Conservation (phyloP, 1,284 basidiomycete species). For the Trichosporon ovoides region DNA sequence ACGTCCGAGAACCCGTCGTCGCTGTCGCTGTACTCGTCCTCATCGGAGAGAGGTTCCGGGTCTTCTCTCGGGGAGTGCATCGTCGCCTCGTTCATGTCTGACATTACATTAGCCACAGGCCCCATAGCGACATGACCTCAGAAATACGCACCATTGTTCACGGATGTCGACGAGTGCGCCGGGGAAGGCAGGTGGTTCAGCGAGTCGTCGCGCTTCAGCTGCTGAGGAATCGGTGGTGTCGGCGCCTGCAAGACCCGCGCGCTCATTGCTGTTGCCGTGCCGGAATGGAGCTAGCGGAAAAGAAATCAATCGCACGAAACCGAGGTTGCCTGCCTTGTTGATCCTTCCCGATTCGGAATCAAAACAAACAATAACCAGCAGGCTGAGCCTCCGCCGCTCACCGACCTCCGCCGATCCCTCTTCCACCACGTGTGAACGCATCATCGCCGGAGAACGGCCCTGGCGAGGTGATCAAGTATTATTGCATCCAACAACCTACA, state of each 20-base stretch:
- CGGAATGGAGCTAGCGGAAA: background rate
- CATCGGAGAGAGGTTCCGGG: background rate
- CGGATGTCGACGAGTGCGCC: background rate
- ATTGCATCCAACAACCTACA: slow-evolving; percentile 6
- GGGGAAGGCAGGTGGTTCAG: background rate
- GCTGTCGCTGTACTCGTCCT: slow-evolving; percentile 5
- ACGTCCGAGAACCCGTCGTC: slow-evolving; percentile 9
- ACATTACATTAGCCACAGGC: background rate
- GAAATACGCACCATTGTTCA: background rate
- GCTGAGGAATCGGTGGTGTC: background rate
- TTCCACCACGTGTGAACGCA: background rate
- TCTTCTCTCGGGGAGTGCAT: background rate
- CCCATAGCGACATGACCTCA: background rate
- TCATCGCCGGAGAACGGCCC: background rate
- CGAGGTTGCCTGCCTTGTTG: background rate
- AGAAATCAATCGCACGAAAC: slow-evolving; percentile 6
- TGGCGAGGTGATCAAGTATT: background rate
- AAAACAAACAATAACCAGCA: too few relatives aligned
- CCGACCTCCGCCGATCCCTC: background rate
- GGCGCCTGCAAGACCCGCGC: background rate
- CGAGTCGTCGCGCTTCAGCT: background rate
- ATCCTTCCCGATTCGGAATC: background rate
- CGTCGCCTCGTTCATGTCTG: slow-evolving; percentile 1
- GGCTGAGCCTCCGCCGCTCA: too few relatives aligned
- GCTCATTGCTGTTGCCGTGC: background rate